Base-by-base conservation (phyloP, 176 grass and related monocot species). In the Carex parvula region DNA sequence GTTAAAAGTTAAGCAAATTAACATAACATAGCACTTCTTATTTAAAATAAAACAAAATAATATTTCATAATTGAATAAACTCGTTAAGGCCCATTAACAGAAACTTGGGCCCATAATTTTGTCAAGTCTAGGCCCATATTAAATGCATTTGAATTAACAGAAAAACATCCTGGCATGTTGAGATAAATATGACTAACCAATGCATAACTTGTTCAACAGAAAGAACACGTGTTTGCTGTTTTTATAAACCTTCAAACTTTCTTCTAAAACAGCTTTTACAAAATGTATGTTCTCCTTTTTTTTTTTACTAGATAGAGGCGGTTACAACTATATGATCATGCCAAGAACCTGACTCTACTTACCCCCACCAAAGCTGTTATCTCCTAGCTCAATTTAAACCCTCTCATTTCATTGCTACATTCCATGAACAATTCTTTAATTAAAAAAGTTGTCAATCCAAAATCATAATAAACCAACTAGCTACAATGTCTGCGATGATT, bases 341-440 rank as follows among this genome's bases (percentile, higher is more conserved):
- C 46, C 72, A 76, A 55, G 22, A 11, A 76, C 48, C 72, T 30
- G 44, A 76, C 22, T 26, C 21, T 76, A 4, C 44, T 53, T 53
- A 29, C 18, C 11, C 18, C 71, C 20, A 75, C 44, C 11, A 54
- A 53, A 76, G 16, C 44, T 76, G 71, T 15, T 8, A 54, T 42
- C 56, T 63, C 59, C 32, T 72, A 8, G 13, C 12, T 61, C 78
- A 44, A 63, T 82, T 41, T 48, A 82, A 82, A 63, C 59, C 80
- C 80, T 50, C 80, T 50, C 35, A 22, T 64, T 52, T 65, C 79
- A 65, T 80, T 17, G 10, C 46, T 11, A 29, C 72, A 76, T 30
- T 17, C 13, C 59, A 82, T 21, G 17, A 82, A 53, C 48, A 76
- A 82, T 37, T 80, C 77, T 18, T 0, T 57, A 17, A 39, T 24